Conservation (phyloP, 306 rosid species). For the Cucurbita argyrosperma region DNA sequence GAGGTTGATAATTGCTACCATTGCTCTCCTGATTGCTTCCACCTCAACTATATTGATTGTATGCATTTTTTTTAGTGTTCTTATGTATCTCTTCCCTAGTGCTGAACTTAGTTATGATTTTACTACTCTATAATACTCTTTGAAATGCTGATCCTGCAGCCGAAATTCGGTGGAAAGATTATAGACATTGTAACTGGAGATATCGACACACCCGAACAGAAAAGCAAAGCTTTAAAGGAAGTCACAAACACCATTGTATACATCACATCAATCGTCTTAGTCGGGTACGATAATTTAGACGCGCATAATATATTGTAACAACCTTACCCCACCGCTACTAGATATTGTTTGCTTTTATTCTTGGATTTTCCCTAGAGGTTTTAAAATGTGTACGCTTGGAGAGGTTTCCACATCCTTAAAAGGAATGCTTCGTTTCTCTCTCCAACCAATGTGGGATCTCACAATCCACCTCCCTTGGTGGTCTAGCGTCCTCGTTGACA, state of each 20-base stretch:
- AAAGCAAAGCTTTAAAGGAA: slow-evolving; percentile 38
- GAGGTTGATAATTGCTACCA: slow-evolving; percentile 35
- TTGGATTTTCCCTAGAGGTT: too few species aligned
- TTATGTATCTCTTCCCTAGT: neutral
- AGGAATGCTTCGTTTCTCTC: too few species aligned
- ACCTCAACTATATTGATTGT: slow-evolving; percentile 56
- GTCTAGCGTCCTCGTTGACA: too few species aligned
- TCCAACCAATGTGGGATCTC: too few species aligned
- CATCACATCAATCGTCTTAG: slow-evolving; percentile 35
- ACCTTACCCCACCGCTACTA: too few species aligned
- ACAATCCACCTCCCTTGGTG: too few species aligned
- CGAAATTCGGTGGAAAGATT: slow-evolving; percentile 60
- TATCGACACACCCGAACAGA: slow-evolving; percentile 32
- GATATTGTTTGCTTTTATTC: too few species aligned
- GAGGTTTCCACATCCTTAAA: too few species aligned
- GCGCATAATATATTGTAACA: neutral
- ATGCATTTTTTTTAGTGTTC: slow-evolving; percentile 12
- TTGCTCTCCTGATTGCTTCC: slow-evolving; percentile 59
- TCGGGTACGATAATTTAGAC: slow-evolving; percentile 32
- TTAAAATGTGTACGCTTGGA: too few species aligned
- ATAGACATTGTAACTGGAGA: slow-evolving; percentile 63
- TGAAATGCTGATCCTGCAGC: slow-evolving; percentile 27
- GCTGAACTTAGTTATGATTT: neutral
- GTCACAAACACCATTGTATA: slow-evolving; percentile 49
- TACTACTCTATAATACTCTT: neutral